Evolutionary conservation across 768 basidiomycete genomes (phyloP).

Genomic region (Austroboletus eburneus): DNA sequence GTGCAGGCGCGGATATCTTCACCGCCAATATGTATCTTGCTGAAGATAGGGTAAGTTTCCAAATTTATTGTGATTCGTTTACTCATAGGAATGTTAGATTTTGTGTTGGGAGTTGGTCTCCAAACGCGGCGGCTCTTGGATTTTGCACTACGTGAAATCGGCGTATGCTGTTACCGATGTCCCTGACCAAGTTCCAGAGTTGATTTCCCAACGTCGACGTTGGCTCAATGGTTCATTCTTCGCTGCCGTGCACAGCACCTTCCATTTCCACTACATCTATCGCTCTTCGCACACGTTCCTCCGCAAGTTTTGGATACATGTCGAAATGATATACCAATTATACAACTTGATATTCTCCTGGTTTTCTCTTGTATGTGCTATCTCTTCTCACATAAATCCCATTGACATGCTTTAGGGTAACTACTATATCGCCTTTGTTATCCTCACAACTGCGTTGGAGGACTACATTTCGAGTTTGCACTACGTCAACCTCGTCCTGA

Average conservation of each 20-base stretch:
- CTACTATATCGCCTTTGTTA: constrained; percentile 85
- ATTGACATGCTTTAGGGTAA: constrained; percentile 53
- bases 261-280: constrained; percentile 95
- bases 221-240: constrained; percentile 99
- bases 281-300: constrained; percentile 78
- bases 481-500: constrained; percentile 71
- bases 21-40: constrained; percentile 97
- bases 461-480: constrained; percentile 56
- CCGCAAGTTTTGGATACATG: constrained; percentile 91
- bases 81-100: constrained; percentile 48
- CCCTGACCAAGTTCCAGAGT: constrained; percentile 90
- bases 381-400: neutral
- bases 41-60: constrained; percentile 64
- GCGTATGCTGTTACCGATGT: constrained; percentile 93
- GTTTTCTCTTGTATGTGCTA: constrained; percentile 66
- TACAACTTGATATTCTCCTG: constrained; percentile 92
- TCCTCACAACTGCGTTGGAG: constrained; percentile 74
- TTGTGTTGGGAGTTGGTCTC: constrained; percentile 97
- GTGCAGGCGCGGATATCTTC: constrained; percentile 84
- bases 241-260: constrained; percentile 85
- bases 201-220: constrained; percentile 91
- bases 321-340: constrained; percentile 87
- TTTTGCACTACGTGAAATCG: constrained; percentile 93
- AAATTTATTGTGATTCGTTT: neutral
- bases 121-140: constrained; percentile 88